Evolutionary conservation across 1,139 yeast genomes (phyloP), one percentile per base, ranked within the genome.

Genomic region (Groenewaldozyma sp.): DNA sequence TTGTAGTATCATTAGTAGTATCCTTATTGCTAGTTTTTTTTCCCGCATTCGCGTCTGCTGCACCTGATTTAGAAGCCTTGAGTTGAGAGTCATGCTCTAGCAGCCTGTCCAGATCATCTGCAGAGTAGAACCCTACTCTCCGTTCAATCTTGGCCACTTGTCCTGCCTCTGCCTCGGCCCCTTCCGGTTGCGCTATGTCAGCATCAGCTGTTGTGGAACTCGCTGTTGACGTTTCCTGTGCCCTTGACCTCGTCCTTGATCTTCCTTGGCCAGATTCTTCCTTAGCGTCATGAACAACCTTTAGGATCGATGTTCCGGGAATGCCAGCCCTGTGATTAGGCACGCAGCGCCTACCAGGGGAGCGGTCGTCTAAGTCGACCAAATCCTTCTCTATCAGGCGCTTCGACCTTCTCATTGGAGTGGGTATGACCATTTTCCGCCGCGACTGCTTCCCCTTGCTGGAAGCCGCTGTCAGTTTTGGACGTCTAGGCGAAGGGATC

Each of bases 51-150:
- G 26, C 11, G 26, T 7, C 10, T 22, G 7, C 11, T 22, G 26
- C 26, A 22, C 26, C 26, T 7, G 26, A 7, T 7, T 11, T 22
- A 22, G 7, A 22, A 22, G 7, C 26, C 11, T 7, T 22, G 10
- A 7, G 10, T 22, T 22, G 26, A 7, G 26, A 7, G 11, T 11
- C 11, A 22, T 7, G 24, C 20, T 35, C 29, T 14, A 44, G 19
- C 31, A 44, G 40, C 20, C 14, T 10, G 11, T 36, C 29, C 19
- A 50, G 44, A 24, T 45, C 51, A 4, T 47, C 45, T 3, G 54
- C 52, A 4, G 54, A 47, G 34, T 52, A 52, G 37, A 52, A 50
- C n/a, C 55, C 55, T 3, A 39, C 19, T 3, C 34, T 32, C 9
- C 34, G 27, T n/a, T 16, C 22, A 16, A n/a, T n/a, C n/a, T n/a